Conservation (phyloP, 257 asterid species). For the Forsythia suspensa region DNA sequence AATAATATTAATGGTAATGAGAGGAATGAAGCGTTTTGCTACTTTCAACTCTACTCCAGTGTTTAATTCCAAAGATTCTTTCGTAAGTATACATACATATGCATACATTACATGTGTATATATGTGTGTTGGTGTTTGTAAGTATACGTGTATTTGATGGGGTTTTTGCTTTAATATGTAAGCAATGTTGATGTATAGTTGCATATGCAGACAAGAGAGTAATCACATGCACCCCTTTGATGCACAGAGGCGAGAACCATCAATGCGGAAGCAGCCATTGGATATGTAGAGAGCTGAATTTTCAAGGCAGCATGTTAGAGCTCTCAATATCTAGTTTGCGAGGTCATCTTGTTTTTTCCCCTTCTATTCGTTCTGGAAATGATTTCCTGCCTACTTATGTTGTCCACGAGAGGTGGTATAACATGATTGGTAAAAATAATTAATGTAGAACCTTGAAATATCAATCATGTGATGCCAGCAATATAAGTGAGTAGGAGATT, state of each 20-base stretch:
- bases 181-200: too few species aligned
- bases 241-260: slow-evolving; percentile 50
- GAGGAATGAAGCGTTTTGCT: slow-evolving; percentile 82
- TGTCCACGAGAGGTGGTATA: too few species aligned
- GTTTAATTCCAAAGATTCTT: slow-evolving; percentile 50
- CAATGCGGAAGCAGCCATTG: slow-evolving; percentile 48
- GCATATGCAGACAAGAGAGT: slow-evolving; percentile 72
- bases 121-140: not conserved
- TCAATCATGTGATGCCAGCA: too few species aligned
- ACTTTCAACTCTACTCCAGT: slow-evolving; percentile 53
- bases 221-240: slow-evolving; percentile 45
- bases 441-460: too few species aligned
- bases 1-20: too few species aligned
- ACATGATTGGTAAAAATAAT: too few species aligned
- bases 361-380: too few species aligned
- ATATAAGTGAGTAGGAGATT: too few species aligned
- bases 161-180: not conserved
- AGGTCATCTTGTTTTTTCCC: slow-evolving; percentile 52
- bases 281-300: slow-evolving; percentile 79
- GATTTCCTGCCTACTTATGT: too few species aligned
- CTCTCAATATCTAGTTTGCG: slow-evolving; percentile 90
- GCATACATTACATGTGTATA: too few species aligned
- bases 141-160: not conserved
- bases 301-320: slow-evolving; percentile 92
- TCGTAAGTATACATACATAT: too few species aligned